Evolutionary conservation across 2,329 filamentous ascomycete species (phyloP), one percentile per base, ranked within the genome.

Genomic region (Hymenoscyphus occultus): DNA sequence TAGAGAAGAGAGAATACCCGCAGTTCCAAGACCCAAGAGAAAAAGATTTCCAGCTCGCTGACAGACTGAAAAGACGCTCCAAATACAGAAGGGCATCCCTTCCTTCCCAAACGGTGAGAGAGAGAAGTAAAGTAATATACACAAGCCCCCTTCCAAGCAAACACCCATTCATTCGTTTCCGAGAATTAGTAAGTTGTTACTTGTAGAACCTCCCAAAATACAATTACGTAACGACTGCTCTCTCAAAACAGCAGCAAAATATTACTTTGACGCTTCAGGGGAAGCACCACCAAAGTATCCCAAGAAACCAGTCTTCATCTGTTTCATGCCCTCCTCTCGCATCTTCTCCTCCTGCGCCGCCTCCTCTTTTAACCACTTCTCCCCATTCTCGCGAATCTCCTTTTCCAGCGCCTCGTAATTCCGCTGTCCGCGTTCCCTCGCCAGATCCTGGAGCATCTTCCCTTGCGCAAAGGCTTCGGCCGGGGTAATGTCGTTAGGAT

Each of bases 371-470:
- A 99, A 83, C 92, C 93, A 97, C 80, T 94, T 92, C 77, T 94
- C 92, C 61, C 93, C 95, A 76, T 98, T 95, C 78, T 96, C 90
- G 58, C 90, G 85, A 72, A 99, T 96, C 80, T 97, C 90, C 79
- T 89, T 89, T 78, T 98, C 94, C 68, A 98, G 84, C 71, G 89
- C 80, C 81, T 96, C 87, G 79, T 98, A 99, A 78, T 93, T 90
- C 77, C 90, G 89, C 80, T 93, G 91, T 40, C 95, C 95, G 60
- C 93, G 86, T 80, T 99, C 95, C 60, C 95, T 88, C 60, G 95
- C 93, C 77, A 96, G 89, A 75, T 99, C 95, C 79, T 93, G 93
- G 70, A 97, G 82, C 92, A 98, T 97, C 85, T 98, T 99, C 73
- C 94, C 95, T 78, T 97, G 89, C 2, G 90, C 88, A 67, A 95